Evolutionary conservation across 139 green algal genomes (phyloP), one percentile per base, ranked within the genome.

Genomic region (Haematococcus lacustris): DNA sequence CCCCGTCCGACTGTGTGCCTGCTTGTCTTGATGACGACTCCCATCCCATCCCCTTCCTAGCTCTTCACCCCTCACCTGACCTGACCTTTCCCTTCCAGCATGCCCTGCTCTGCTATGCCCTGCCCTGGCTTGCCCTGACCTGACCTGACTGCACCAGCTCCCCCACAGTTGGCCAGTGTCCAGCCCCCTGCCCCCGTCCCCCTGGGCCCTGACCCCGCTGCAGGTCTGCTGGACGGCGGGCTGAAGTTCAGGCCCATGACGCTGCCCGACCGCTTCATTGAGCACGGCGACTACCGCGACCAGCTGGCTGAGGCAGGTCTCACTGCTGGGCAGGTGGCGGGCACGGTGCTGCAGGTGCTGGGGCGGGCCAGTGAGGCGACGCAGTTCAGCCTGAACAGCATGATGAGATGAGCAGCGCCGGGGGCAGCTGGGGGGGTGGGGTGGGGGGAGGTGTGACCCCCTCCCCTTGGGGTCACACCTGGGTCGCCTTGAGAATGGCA

Each of bases 191-290:
- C 23, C 25, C 13, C 5, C n/a, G 13, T 13, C 57, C 5, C 23
- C n/a, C 57, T 7, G 9, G 9, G 57, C 23, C 57, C 4, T 64
- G 23, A 33, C 61, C 34, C 25, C 6, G 32, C 41, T 41, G 7
- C 43, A 80, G 79, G 95, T 1, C 78, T 97, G 66, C 75, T 99
- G 38, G 95, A 99, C 71, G 92, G 94, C 66, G 86, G 86, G 25
- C 79, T 98, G 25, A 96, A 94, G 84, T 94, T 99, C 82, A 86
- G 94, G 1, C 89, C 93, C 28, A 96, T 99, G 87, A 92, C 85
- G 0, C 82, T 99, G 73, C 96, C 96, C 1, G 96, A 99, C 83
- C 83, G 88, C 33, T 97, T 85, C 71, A 96, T 97, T 65, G 94
- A 97, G 43, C 91, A 97, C 75, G 93, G 93, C 35, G 83, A 87